Evolutionary conservation across 1,284 basidiomycete species (phyloP).

Genomic region (Sanghuangporus baumii): DNA sequence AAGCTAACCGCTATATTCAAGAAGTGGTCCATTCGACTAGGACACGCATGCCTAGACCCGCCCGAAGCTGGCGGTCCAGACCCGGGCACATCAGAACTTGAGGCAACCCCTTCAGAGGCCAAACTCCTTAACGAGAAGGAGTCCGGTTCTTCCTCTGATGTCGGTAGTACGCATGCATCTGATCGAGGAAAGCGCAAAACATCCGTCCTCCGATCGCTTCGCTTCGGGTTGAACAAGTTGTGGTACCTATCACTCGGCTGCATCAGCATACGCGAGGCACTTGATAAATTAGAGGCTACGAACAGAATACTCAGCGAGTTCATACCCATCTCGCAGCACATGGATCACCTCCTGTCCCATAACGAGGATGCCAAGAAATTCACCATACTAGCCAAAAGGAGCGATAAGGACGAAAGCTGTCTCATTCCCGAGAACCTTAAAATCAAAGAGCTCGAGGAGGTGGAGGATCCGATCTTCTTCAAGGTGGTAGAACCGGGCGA

Average conservation of each 20-base stretch:
- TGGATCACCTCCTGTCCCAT: neutral
- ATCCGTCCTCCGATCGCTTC: neutral
- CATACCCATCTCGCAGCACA: neutral
- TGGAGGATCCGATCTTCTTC: neutral
- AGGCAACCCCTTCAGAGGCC: neutral
- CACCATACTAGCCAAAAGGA: neutral
- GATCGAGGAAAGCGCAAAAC: neutral
- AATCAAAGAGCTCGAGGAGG: neutral
- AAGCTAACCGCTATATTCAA: neutral
- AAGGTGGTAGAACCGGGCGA: conserved; percentile 1
- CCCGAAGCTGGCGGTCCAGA: no score
- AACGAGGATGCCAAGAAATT: neutral
- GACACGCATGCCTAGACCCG: no score
- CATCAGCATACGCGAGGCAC: neutral
- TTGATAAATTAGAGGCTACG: neutral
- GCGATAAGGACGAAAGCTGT: neutral
- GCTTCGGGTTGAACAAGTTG: neutral
- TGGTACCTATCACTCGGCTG: neutral
- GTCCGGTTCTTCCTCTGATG: neutral
- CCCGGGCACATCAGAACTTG: no score
- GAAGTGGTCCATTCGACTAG: neutral
- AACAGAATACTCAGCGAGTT: neutral
- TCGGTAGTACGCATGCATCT: no score
- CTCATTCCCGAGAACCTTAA: neutral
- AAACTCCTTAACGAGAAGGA: neutral